Percentiles rank a stretch among this genome's conserved stretches.
These are phyloP conservation scores for Castanea sativa DNA, from an alignment of 306 rosid genomes.

Conservation along the genomic window DNA sequence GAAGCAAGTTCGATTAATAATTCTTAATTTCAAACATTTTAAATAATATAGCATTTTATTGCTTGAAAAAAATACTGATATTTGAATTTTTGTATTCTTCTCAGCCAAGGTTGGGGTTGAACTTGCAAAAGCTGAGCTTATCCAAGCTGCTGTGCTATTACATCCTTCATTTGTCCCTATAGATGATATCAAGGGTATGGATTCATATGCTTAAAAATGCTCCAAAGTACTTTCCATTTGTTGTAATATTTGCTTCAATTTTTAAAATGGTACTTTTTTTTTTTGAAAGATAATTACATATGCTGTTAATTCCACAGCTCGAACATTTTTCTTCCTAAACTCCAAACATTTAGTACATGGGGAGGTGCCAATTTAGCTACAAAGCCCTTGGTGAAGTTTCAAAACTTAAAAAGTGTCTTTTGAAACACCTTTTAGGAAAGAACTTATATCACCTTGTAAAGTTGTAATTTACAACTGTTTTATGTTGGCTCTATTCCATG, in stretches of 20 bases:
- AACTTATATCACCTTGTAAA: too few species aligned
- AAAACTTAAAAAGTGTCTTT: not conserved
- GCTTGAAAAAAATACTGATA: not conserved
- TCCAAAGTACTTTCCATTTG: too few species aligned
- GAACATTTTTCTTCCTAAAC: too few species aligned
- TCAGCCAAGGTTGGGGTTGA: slow-evolving; percentile 75
- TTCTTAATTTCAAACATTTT: not conserved
- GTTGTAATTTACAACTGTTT: too few species aligned
- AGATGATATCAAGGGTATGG: slow-evolving; percentile 65
- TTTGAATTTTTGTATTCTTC: not conserved
- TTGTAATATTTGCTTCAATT: too few species aligned
- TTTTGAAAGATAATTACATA: too few species aligned
- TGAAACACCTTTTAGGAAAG: too few species aligned
- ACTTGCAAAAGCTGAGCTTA: slow-evolving; percentile 42
- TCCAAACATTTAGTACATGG: too few species aligned
- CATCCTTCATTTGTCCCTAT: slow-evolving; percentile 67
- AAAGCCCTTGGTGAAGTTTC: not conserved
- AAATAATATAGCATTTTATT: not conserved
- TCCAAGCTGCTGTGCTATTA: slow-evolving; percentile 57
- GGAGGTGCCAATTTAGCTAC: too few species aligned
- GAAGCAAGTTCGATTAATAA: not conserved
- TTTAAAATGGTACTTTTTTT: too few species aligned
- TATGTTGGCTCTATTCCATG: too few species aligned
- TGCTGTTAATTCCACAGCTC: too few species aligned
- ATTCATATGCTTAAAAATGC: not conserved